Percentiles rank a stretch among this genome's conserved stretches.
These are phyloP conservation scores for Medicago arabica DNA, from an alignment of 306 rosid genomes.

Conservation along the genomic window DNA sequence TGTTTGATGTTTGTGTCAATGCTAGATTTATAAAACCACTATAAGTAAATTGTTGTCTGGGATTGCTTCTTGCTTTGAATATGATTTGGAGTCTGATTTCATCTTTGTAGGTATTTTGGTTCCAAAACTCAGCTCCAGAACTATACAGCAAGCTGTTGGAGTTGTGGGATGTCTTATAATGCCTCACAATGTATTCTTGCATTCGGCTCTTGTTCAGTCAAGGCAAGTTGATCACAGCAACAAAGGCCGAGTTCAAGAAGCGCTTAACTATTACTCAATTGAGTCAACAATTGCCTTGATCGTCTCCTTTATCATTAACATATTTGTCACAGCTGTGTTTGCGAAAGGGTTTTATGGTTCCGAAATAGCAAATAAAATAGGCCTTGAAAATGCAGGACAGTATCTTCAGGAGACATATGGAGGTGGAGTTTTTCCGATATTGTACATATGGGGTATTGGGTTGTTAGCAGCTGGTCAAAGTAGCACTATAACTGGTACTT, in stretches of 20 bases:
- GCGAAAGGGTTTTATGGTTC: slow-evolving; percentile 92
- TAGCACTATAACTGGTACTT: slow-evolving; percentile 95
- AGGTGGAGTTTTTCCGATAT: slow-evolving; percentile 82
- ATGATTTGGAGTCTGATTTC: slow-evolving; percentile 35
- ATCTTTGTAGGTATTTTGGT: slow-evolving; percentile 69
- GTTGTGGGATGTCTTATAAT: slow-evolving; percentile 95
- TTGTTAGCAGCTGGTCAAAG: slow-evolving; percentile 97
- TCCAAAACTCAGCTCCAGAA: slow-evolving; percentile 86
- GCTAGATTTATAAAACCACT: too few species aligned
- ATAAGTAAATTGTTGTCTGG: background rate
- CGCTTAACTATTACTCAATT: slow-evolving; percentile 80
- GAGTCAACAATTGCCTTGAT: slow-evolving; percentile 81
- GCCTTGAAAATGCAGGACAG: slow-evolving; percentile 91
- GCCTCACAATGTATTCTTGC: slow-evolving; percentile 98
- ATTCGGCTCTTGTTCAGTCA: slow-evolving; percentile 97
- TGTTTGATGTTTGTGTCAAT: too few species aligned
- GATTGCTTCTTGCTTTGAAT: slow-evolving; percentile 28
- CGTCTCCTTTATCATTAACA: slow-evolving; percentile 77
- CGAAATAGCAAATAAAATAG: slow-evolving; percentile 66
- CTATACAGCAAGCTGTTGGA: slow-evolving; percentile 92
- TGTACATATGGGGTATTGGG: slow-evolving; percentile 95
- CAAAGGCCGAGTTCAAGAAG: slow-evolving; percentile 86
- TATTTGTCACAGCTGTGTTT: slow-evolving; percentile 88
- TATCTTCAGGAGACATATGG: slow-evolving; percentile 88
- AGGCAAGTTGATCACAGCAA: slow-evolving; percentile 71